Evolutionary conservation across 345 rosid species (phyloP).

Genomic region (Erysimum cheiranthoides): DNA sequence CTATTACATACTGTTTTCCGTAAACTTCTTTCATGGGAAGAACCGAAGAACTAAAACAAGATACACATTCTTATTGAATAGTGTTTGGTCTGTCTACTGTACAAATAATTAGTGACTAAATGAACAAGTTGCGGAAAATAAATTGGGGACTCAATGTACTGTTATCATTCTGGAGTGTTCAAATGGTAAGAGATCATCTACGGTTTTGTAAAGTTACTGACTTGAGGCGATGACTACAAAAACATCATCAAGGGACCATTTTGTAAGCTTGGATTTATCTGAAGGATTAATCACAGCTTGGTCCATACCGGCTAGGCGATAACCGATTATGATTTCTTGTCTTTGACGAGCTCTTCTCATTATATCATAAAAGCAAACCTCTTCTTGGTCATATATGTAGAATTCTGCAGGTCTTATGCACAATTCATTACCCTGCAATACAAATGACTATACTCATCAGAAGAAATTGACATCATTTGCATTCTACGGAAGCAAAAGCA

Average conservation of each 20-base stretch:
- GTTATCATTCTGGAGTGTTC: neutral
- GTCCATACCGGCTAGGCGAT: conserved; percentile 70
- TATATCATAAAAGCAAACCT: conserved; percentile 73
- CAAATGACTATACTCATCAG: conserved; percentile 28
- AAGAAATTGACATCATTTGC: neutral
- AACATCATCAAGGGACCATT: conserved; percentile 88
- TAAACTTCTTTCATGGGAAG: neutral
- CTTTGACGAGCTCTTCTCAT: conserved; percentile 80
- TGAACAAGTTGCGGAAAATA: neutral
- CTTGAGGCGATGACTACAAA: conserved; percentile 81
- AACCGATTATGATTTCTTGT: conserved; percentile 74
- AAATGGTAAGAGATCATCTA: conserved; percentile 14
- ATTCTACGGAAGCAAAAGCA: neutral
- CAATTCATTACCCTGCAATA: conserved; percentile 81
- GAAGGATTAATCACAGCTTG: conserved; percentile 79
- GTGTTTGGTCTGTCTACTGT: conserved; percentile 1
- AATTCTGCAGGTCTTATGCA: conserved; percentile 91
- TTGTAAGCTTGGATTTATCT: conserved; percentile 60
- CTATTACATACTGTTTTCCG: too few relatives aligned
- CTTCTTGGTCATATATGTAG: conserved; percentile 83
- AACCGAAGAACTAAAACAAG: conserved; percentile 6
- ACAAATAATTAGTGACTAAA: conserved; percentile 5
- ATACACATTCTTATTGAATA: neutral
- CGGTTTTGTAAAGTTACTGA: conserved; percentile 25
- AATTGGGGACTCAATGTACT: neutral